Evolutionary conservation across 768 basidiomycete genomes (phyloP).

Genomic region (Tulasnella sp.): DNA sequence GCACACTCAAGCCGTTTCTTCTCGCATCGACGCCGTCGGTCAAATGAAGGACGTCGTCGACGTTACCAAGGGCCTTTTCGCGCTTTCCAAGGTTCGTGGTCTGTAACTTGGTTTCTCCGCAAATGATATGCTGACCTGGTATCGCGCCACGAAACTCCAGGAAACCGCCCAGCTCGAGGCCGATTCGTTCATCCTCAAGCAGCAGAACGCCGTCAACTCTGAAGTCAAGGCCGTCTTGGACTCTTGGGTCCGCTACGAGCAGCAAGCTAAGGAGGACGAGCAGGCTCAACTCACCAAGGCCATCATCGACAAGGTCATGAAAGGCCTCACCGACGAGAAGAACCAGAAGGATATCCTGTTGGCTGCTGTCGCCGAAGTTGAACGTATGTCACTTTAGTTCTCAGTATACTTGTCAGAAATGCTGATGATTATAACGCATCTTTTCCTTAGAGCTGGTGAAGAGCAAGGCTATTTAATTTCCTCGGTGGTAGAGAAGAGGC

Average conservation of each 20-base stretch:
- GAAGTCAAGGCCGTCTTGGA: constrained; percentile 94
- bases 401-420: background rate
- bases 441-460: constrained; percentile 65
- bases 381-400: constrained; percentile 53
- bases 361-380: constrained; percentile 76
- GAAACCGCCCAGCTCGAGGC: constrained; percentile 88
- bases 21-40: constrained; percentile 81
- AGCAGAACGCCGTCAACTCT: constrained; percentile 72
- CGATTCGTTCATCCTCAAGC: constrained; percentile 79
- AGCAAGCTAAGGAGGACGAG: constrained; percentile 91
- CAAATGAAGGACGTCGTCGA: constrained; percentile 94
- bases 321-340: constrained; percentile 75
- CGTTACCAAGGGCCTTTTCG: constrained; percentile 82
- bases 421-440: background rate
- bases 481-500: background rate
- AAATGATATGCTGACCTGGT: background rate
- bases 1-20: constrained; percentile 88
- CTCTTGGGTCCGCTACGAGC: constrained; percentile 97
- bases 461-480: constrained; percentile 65
- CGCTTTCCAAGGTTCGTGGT: constrained; percentile 68
- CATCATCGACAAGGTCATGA: constrained; percentile 81
- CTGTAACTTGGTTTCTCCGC: background rate
- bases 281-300: constrained; percentile 82
- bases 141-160: constrained; percentile 33
- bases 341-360: constrained; percentile 73